Evolutionary conservation across 2,329 filamentous ascomycete species (phyloP).

Genomic region (Penicillium glabrum): DNA sequence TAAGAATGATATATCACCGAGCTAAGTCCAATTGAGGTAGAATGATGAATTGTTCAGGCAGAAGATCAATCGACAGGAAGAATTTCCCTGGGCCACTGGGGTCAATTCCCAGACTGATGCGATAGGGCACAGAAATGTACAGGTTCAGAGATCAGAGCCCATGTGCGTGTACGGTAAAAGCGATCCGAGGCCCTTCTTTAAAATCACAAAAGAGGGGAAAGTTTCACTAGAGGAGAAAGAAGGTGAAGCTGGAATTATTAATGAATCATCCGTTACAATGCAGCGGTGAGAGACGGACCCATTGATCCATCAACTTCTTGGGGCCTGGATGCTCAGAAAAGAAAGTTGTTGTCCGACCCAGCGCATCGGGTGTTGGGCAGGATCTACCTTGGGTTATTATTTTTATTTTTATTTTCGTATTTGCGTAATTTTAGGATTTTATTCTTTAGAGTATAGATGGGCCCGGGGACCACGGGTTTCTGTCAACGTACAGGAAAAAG

Average conservation of each 20-base stretch:
- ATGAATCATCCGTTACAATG: slow-evolving; percentile 20
- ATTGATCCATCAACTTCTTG: slow-evolving; percentile 21
- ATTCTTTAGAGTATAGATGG: background rate
- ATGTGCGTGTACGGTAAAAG: slow-evolving; percentile 14
- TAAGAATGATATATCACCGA: background rate
- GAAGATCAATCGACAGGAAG: background rate
- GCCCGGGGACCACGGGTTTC: background rate
- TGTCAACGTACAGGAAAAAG: background rate
- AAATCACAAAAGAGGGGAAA: background rate
- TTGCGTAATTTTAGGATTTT: background rate
- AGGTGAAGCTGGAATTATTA: slow-evolving; percentile 15
- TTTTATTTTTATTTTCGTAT: background rate
- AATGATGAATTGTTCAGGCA: background rate
- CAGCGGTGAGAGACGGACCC: slow-evolving; percentile 20
- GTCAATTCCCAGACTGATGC: background rate
- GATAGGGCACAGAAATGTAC: background rate
- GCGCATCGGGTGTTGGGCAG: slow-evolving; percentile 24
- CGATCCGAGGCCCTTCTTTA: slow-evolving; percentile 9
- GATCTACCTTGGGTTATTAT: slow-evolving; percentile 1
- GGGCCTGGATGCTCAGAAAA: slow-evolving; percentile 10
- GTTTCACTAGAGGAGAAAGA: background rate
- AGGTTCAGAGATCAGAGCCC: slow-evolving; percentile 6
- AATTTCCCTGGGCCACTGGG: background rate
- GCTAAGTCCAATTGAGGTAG: slow-evolving; percentile 5
- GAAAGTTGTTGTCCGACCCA: slow-evolving; percentile 25